Base-by-base conservation (phyloP, 2,329 filamentous ascomycete species). In the Dothidotthia symphoricarpi region DNA sequence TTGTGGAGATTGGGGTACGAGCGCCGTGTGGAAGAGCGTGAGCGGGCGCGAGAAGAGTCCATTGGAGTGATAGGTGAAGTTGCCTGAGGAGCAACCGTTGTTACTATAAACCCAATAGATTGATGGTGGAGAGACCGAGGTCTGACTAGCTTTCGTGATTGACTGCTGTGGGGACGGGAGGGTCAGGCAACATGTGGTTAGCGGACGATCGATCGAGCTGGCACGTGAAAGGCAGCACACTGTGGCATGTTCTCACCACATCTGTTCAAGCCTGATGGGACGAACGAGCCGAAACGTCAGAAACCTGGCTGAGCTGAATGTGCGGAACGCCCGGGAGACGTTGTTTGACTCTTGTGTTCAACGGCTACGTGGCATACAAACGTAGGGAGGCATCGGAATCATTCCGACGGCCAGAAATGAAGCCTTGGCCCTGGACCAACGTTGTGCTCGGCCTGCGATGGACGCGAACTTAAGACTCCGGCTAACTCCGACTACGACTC, bases 1-100 rank as follows among this genome's bases (percentile, higher is more conserved):
- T 80, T 74, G 51, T 76, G 68, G 35, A 83, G 71, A 45, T 79
- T 79, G 32, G 77, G 77, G 51, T 78, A 76, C 33, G 78, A 81
- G 39, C 79, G 77, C 32, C 75, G 73, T 17, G 60, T 61, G 2
- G 49, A 45, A 1, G 61, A 59, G 28, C 49, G 45, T 15, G 49
- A 36, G 38, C 42, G 46, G 25, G 25, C 39, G 24, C 47, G 50
- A 22, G 57, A 37, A 25, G 48, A 19, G 15, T 63, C 59, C 50
- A 59, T 10, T 40, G 34, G 24, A 15, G 12, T 25, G 13, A 9
- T 19, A 16, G n/a, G 31, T 17, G 6, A 6, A 26, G 13, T 29
- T 15, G 25, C 19, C 16, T 34, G 24, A 16, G 41, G 15, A 14
- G 19, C 22, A 24, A 17, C 15, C 25, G 16, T 28, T 45, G 36